Evolutionary conservation across 164 flowering plant species (phyloP).

Genomic region (Vitis labrusca): DNA sequence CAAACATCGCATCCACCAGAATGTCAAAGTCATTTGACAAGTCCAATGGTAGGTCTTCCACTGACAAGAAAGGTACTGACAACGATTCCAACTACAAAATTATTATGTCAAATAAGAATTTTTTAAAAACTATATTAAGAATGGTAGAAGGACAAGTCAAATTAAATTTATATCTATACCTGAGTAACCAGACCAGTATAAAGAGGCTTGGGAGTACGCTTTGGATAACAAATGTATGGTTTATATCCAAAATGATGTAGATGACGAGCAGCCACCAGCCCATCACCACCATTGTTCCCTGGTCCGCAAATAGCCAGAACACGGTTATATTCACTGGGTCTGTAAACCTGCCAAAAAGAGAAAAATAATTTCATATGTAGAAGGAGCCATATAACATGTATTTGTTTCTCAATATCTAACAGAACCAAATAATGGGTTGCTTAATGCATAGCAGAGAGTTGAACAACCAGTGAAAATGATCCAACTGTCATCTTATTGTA

Average conservation of each 20-base stretch:
- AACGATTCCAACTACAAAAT: conserved; percentile 84
- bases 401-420: neutral
- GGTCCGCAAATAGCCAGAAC: conserved; percentile 95
- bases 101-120: conserved; percentile 19
- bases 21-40: conserved; percentile 81
- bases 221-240: conserved; percentile 81
- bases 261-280: conserved; percentile 97
- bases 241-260: conserved; percentile 91
- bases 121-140: neutral
- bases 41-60: conserved; percentile 75
- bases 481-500: too few relatives aligned
- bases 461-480: too few relatives aligned
- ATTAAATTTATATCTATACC: conserved; percentile 34
- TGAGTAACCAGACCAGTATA: conserved; percentile 85
- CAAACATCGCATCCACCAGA: conserved; percentile 89
- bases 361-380: neutral
- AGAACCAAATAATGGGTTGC: too few relatives aligned
- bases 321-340: conserved; percentile 57
- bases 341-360: conserved; percentile 60
- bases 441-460: too few relatives aligned
- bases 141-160: conserved; percentile 8
- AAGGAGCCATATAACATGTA: neutral
- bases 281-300: conserved; percentile 99
- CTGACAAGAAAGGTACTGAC: conserved; percentile 74
- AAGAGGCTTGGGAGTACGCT: conserved; percentile 79